Conservation (phyloP, 305 asterid genomes). For the Euphrasia arctica region DNA sequence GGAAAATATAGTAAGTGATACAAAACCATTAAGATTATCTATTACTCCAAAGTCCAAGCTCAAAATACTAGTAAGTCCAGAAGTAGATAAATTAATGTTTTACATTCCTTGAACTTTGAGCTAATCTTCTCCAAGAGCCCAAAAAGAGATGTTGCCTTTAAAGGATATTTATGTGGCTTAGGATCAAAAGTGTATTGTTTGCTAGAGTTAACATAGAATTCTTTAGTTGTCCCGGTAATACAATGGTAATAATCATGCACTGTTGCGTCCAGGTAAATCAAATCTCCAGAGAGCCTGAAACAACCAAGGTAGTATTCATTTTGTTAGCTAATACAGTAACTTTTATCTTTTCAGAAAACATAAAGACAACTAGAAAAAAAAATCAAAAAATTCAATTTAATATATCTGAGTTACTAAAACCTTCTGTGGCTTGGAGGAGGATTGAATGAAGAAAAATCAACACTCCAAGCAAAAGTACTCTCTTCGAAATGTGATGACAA, state of each 20-base stretch:
- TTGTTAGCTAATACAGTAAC: constrained; percentile 14
- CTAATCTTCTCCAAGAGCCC: constrained; percentile 82
- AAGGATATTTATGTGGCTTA: constrained; percentile 49
- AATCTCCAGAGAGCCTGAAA: constrained; percentile 84
- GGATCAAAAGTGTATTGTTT: constrained; percentile 68
- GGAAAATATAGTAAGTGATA: constrained; percentile 21
- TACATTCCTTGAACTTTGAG: constrained; percentile 86
- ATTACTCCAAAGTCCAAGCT: constrained; percentile 12
- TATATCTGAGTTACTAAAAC: constrained; percentile 28
- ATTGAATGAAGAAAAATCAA: constrained; percentile 81
- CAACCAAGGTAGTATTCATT: constrained; percentile 30
- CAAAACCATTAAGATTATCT: constrained; percentile 16
- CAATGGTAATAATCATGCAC: constrained; percentile 75
- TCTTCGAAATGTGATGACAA: constrained; percentile 60
- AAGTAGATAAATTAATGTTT: constrained; percentile 9
- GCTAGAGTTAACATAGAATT: constrained; percentile 74
- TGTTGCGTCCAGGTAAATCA: constrained; percentile 77
- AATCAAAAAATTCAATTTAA: constrained; percentile 1
- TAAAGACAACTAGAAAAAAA: not conserved
- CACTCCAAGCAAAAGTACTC: constrained; percentile 62
- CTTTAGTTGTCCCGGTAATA: constrained; percentile 75
- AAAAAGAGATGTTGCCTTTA: constrained; percentile 72
- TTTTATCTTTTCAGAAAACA: constrained; percentile 8
- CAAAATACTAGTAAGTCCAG: constrained; percentile 17
- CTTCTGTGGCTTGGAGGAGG: constrained; percentile 92